Percentiles rank a stretch among this genome's conserved stretches.
Conservation (phyloP, 331 rosid genomes). For the Malus hybrid region DNA sequence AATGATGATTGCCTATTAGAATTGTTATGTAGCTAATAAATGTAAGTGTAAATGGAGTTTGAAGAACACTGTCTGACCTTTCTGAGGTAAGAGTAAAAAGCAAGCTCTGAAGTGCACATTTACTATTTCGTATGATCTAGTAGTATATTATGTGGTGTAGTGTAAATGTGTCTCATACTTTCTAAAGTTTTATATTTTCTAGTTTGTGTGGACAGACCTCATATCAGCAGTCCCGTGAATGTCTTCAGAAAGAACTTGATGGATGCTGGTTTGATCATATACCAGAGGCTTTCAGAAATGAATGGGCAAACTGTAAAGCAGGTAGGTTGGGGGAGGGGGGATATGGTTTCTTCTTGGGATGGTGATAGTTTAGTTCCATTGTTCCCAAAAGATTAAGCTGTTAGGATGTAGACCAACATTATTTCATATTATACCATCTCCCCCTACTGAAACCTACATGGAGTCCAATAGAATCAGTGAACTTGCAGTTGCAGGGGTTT, state of each 20-base stretch:
- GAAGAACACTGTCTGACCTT: background rate
- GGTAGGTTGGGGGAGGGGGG: slow-evolving; percentile 23
- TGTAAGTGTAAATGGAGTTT: background rate
- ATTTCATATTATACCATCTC: background rate
- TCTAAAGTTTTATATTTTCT: slow-evolving; percentile 72
- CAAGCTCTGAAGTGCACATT: background rate
- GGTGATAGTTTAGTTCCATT: background rate
- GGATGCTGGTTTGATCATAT: slow-evolving; percentile 84
- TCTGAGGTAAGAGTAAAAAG: background rate
- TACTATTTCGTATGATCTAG: background rate
- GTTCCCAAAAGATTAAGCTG: background rate
- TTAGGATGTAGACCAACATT: background rate
- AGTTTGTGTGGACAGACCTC: slow-evolving; percentile 68
- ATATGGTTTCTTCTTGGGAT: background rate
- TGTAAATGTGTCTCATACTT: slow-evolving; percentile 20
- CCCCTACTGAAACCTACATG: background rate
- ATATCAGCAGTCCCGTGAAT: slow-evolving; percentile 44
- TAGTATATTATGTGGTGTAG: background rate
- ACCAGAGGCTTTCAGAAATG: slow-evolving; percentile 52
- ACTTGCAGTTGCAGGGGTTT: background rate
- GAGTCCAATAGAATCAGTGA: background rate
- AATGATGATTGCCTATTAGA: too few species aligned
- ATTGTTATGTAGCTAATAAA: background rate
- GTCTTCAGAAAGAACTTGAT: slow-evolving; percentile 54
- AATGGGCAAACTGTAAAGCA: slow-evolving; percentile 58